phyloP scores from a whole-genome alignment of 257 asterid genomes.

The Solanum megistacrolobum region DNA sequence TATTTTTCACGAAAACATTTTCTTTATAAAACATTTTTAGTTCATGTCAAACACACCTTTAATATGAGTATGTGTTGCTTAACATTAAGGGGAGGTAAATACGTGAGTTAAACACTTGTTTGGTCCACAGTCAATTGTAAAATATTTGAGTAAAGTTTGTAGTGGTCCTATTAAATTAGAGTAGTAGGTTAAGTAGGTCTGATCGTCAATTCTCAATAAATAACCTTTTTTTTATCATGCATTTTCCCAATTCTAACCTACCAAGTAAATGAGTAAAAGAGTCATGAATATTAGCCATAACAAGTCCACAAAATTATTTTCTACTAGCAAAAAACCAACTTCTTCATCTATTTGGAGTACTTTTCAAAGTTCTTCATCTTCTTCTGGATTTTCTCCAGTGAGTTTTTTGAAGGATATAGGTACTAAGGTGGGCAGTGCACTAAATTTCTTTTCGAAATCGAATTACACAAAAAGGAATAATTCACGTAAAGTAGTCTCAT shows the following conservation, averaged over 20 bases:
- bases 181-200: not conserved
- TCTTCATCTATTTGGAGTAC: not conserved
- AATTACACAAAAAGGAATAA: constrained; percentile 17
- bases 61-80: not conserved
- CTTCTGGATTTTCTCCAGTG: constrained; percentile 14
- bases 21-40: not conserved
- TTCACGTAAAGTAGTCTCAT: constrained; percentile 49
- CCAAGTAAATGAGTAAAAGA: constrained; percentile 16
- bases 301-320: not conserved
- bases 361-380: not conserved
- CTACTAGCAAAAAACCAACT: constrained; percentile 16
- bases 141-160: not conserved
- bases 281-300: constrained; percentile 30
- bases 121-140: not conserved
- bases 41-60: not conserved
- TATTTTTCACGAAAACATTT: not conserved
- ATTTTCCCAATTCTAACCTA: not conserved
- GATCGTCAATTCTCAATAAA: constrained; percentile 23
- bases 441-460: constrained; percentile 14
- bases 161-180: not conserved
- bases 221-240: not conserved
- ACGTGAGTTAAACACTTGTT: constrained; percentile 1
- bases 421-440: constrained; percentile 36
- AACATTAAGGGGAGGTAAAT: not conserved
- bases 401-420: constrained; percentile 40